These are phyloP conservation scores for Spergularia marina DNA, from an alignment of 148 eudicot genomes.

Conservation along the genomic window DNA sequence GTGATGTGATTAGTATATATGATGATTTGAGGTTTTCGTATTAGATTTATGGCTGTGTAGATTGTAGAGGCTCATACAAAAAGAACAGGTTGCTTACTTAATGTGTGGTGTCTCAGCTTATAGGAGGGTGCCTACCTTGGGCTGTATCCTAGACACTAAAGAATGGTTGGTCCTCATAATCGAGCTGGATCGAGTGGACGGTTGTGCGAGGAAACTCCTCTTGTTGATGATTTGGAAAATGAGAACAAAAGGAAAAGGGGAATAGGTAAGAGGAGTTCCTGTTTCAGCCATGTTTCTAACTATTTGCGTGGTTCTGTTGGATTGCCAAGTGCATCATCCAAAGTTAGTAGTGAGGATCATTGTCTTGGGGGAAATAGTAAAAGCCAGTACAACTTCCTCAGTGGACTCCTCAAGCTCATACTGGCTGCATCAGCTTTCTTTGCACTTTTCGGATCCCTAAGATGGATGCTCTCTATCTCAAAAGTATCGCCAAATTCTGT, in stretches of 20 bases:
- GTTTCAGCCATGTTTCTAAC: conserved; percentile 13
- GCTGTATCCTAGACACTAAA: neutral
- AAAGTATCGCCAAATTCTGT: conserved; percentile 42
- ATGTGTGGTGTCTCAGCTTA: conserved; percentile 2
- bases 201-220: conserved; percentile 20
- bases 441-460: conserved; percentile 43
- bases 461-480: conserved; percentile 58
- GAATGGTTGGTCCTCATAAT: conserved; percentile 31
- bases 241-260: conserved; percentile 21
- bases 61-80: neutral
- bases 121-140: neutral
- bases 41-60: neutral
- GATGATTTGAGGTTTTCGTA: neutral
- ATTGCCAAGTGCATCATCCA: conserved; percentile 18
- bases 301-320: neutral
- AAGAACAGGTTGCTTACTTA: neutral
- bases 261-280: conserved; percentile 22
- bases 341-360: conserved; percentile 17
- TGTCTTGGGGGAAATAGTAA: conserved; percentile 20
- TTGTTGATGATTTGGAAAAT: conserved; percentile 22
- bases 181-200: conserved; percentile 37
- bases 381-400: conserved; percentile 9
- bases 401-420: conserved; percentile 24
- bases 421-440: conserved; percentile 39
- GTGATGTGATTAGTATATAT: neutral